Percentiles rank a stretch among this genome's conserved stretches.
Evolutionary conservation across 2,329 filamentous ascomycete genomes (phyloP).

Genomic region (Pseudofabraea citricarpa): DNA sequence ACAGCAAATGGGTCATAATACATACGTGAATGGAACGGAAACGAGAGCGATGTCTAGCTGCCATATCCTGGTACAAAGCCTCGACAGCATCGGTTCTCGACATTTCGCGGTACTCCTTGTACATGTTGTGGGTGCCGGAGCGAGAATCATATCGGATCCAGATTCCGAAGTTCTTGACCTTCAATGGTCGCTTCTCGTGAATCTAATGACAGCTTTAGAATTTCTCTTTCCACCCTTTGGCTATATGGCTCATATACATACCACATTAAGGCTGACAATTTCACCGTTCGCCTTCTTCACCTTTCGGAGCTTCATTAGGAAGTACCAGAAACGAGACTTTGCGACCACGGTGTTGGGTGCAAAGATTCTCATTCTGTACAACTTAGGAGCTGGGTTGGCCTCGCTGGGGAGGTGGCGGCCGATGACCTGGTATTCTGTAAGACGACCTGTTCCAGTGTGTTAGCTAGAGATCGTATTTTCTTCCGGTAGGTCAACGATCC

Average conservation of each 20-base stretch:
- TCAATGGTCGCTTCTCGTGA: slow-evolving; percentile 96
- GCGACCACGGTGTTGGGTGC: slow-evolving; percentile 96
- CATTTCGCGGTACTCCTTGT: slow-evolving; percentile 99
- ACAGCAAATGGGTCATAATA: no score
- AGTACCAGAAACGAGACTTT: slow-evolving; percentile 99
- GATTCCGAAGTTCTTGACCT: slow-evolving; percentile 99
- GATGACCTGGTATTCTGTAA: slow-evolving; percentile 99
- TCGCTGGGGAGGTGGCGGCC: slow-evolving; percentile 98
- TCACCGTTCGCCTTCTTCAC: slow-evolving; percentile 99
- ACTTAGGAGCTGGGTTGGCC: slow-evolving; percentile 92
- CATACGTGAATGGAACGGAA: slow-evolving; percentile 98
- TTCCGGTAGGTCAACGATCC: no score
- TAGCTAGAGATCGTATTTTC: slow-evolving; percentile 19
- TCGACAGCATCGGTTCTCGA: slow-evolving; percentile 93
- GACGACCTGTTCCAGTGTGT: slow-evolving; percentile 69
- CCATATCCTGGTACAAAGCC: slow-evolving; percentile 99
- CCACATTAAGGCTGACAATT: slow-evolving; percentile 95
- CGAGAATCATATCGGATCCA: slow-evolving; percentile 99
- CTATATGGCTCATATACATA: slow-evolving; percentile 44
- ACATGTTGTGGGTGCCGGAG: slow-evolving; percentile 99
- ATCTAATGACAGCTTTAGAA: slow-evolving; percentile 53
- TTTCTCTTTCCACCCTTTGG: slow-evolving; percentile 3
- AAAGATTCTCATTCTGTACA: slow-evolving; percentile 99
- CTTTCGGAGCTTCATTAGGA: slow-evolving; percentile 98
- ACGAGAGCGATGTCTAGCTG: slow-evolving; percentile 93